These are phyloP conservation scores for Cutaneotrichosporon daszewskae DNA, from an alignment of 1,284 basidiomycete species.

Conservation along the genomic window DNA sequence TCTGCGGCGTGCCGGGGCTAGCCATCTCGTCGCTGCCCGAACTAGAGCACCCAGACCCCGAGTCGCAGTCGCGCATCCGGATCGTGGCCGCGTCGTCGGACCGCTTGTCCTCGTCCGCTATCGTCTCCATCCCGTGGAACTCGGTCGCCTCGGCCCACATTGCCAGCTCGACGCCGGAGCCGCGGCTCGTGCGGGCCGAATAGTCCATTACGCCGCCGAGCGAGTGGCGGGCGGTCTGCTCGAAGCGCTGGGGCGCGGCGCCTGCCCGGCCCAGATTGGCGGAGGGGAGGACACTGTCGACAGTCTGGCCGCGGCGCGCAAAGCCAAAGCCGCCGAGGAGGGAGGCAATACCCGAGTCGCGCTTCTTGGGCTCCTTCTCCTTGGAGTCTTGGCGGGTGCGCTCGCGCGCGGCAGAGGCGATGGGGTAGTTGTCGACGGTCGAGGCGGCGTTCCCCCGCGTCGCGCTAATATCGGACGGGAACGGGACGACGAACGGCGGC, in stretches of 20 bases:
- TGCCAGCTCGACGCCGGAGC: neutral
- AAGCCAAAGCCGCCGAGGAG: neutral
- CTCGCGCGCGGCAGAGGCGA: neutral
- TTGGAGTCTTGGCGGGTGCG: neutral
- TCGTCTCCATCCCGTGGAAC: neutral
- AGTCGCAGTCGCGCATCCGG: neutral
- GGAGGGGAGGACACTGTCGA: neutral
- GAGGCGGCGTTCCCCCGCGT: neutral
- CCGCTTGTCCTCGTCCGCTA: neutral
- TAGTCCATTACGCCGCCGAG: conserved; percentile 1
- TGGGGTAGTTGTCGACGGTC: neutral
- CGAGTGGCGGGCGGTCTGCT: neutral
- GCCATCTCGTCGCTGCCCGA: conserved; percentile 10
- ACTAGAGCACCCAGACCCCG: neutral
- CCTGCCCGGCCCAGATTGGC: neutral
- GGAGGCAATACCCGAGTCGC: neutral
- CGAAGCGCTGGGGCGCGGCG: neutral
- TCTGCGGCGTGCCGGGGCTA: conserved; percentile 12
- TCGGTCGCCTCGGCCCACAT: conserved; percentile 2
- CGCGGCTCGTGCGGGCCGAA: neutral
- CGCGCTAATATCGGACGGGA: conserved; percentile 1
- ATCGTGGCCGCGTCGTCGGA: neutral
- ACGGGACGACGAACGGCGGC: conserved; percentile 3
- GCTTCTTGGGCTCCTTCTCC: neutral
- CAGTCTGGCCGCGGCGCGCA: neutral